Conservation (phyloP, 345 rosid genomes). For the Citrus sp. region DNA sequence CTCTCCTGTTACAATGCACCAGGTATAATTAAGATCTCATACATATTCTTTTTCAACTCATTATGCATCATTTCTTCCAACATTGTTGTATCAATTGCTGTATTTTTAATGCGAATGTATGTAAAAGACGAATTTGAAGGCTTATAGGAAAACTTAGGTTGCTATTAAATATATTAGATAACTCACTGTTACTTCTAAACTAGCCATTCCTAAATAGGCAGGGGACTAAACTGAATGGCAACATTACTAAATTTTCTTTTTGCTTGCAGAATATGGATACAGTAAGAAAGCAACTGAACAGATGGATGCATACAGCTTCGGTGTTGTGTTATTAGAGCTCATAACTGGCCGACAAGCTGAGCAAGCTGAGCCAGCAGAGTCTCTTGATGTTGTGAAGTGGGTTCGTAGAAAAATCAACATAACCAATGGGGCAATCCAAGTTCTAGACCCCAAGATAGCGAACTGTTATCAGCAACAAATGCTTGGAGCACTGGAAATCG, state of each 20-base stretch:
- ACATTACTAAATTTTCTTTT: background rate
- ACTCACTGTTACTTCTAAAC: no score
- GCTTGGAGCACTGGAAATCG: constrained; percentile 69
- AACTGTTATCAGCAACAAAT: constrained; percentile 47
- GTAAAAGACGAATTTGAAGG: background rate
- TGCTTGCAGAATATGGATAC: constrained; percentile 61
- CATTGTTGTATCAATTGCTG: background rate
- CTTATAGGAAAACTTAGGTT: background rate
- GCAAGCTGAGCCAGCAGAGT: constrained; percentile 37
- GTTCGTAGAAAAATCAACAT: constrained; percentile 90
- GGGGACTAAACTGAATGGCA: no score
- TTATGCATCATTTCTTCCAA: background rate
- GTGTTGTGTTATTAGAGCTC: constrained; percentile 82
- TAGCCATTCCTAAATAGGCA: no score
- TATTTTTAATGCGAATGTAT: background rate
- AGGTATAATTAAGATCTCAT: constrained; percentile 35
- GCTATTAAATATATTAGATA: no score
- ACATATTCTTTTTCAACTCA: background rate
- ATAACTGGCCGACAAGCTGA: constrained; percentile 70
- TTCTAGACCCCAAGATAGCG: constrained; percentile 67
- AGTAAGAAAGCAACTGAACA: constrained; percentile 78
- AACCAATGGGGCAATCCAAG: constrained; percentile 58
- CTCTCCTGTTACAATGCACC: constrained; percentile 76
- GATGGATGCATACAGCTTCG: constrained; percentile 88
- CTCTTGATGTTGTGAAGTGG: constrained; percentile 74